Evolutionary conservation across 1,284 basidiomycete species (phyloP).

Genomic region (Apiotrichum porosum): DNA sequence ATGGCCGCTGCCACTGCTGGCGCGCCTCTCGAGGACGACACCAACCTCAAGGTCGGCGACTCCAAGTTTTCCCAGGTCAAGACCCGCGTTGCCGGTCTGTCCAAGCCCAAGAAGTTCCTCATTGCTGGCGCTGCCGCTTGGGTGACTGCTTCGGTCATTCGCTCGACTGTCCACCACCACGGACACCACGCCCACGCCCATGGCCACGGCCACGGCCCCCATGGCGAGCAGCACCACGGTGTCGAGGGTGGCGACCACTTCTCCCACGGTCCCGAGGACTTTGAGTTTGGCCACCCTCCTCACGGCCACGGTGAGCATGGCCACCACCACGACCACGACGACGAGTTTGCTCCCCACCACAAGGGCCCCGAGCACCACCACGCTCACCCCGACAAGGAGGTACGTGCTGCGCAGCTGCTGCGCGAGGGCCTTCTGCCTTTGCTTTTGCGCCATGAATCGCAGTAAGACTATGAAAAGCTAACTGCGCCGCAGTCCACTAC

Average conservation of each 20-base stretch:
- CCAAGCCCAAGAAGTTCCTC: slow-evolving; percentile 18
- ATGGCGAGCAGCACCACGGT: background rate
- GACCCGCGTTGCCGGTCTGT: background rate
- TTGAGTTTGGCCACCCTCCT: background rate
- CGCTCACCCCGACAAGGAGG: background rate
- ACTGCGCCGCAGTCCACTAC: background rate
- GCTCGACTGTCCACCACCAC: background rate
- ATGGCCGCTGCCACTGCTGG: background rate
- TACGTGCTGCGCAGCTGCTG: background rate
- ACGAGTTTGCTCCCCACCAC: background rate
- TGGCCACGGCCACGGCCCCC: too few relatives aligned
- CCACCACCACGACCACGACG: background rate
- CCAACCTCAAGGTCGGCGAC: background rate
- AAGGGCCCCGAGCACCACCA: too few relatives aligned
- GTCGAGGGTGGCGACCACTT: background rate
- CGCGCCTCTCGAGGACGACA: background rate
- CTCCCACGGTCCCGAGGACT: background rate
- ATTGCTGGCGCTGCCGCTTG: slow-evolving; percentile 3
- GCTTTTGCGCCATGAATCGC: too few relatives aligned
- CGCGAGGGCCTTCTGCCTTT: background rate
- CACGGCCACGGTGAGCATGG: background rate
- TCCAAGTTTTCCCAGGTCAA: background rate
- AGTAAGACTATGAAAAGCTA: too few relatives aligned
- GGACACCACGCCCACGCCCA: background rate
- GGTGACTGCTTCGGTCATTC: too few relatives aligned